These are phyloP conservation scores for Parastagonospora avenae DNA, from an alignment of 2,329 filamentous ascomycete genomes.

Conservation along the genomic window DNA sequence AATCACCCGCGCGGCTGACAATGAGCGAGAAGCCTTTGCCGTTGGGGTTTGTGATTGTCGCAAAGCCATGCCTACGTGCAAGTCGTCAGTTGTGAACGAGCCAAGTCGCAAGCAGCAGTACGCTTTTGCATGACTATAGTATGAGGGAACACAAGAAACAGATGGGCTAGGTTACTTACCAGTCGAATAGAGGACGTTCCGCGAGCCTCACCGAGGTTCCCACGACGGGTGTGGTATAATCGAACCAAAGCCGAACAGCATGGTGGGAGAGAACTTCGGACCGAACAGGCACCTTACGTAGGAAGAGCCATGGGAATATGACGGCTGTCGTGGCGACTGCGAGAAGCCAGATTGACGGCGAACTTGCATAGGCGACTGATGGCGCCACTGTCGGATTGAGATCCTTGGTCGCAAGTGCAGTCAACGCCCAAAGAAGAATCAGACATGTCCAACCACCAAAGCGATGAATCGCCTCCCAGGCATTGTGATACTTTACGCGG, in stretches of 20 bases:
- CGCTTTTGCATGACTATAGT: too few species aligned
- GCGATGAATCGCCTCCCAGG: constrained; percentile 44
- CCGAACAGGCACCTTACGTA: constrained; percentile 70
- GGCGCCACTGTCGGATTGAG: constrained; percentile 19
- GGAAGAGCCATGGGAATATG: constrained; percentile 74
- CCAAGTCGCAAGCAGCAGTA: too few species aligned
- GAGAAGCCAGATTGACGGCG: constrained; percentile 69
- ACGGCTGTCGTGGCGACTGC: constrained; percentile 68
- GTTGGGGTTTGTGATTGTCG: constrained; percentile 44
- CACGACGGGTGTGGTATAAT: constrained; percentile 39
- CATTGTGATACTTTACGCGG: constrained; percentile 40
- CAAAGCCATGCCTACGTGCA: constrained; percentile 42
- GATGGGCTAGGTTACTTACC: constrained; percentile 2
- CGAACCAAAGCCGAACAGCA: constrained; percentile 69
- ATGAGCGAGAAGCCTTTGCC: constrained; percentile 42
- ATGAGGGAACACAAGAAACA: too few species aligned
- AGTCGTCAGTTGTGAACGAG: background rate
- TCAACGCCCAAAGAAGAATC: constrained; percentile 43
- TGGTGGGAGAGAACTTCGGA: constrained; percentile 74
- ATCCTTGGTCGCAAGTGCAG: constrained; percentile 33
- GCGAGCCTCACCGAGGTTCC: constrained; percentile 41
- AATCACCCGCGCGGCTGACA: constrained; percentile 47
- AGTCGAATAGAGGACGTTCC: constrained; percentile 41
- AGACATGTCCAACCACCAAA: constrained; percentile 47
- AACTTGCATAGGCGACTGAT: constrained; percentile 30